Percentiles rank a stretch among this genome's conserved stretches.
Conservation (phyloP, 2,329 filamentous ascomycete species). For the Verticillium longisporum region DNA sequence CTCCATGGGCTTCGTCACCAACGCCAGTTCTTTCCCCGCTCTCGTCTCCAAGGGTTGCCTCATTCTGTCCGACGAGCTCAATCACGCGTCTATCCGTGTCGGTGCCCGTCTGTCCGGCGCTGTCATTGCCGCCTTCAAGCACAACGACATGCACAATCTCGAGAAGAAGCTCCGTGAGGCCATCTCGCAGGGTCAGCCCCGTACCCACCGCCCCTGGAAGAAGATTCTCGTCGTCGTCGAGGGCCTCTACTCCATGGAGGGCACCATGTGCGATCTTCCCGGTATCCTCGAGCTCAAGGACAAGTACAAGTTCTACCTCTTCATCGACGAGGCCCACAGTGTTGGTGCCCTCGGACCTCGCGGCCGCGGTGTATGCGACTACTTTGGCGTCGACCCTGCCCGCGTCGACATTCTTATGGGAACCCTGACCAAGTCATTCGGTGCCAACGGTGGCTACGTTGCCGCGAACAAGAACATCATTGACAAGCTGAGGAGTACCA, state of each 20-base stretch:
- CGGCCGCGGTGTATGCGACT: conserved; percentile 93
- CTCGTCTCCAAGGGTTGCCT: conserved; percentile 88
- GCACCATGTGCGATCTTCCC: conserved; percentile 96
- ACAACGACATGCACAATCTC: conserved; percentile 89
- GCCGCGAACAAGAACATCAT: conserved; percentile 85
- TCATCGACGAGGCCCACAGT: conserved; percentile 94
- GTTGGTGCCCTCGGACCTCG: conserved; percentile 84
- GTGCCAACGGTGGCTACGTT: conserved; percentile 94
- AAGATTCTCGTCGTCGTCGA: conserved; percentile 97
- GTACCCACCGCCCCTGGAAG: conserved; percentile 98
- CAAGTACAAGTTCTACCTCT: conserved; percentile 95
- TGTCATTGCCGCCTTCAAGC: conserved; percentile 93
- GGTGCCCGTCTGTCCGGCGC: conserved; percentile 90
- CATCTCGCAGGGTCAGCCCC: conserved; percentile 93
- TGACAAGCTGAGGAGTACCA: conserved; percentile 80
- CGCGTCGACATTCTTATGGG: conserved; percentile 97
- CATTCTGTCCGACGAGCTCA: conserved; percentile 93
- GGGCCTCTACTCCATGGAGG: conserved; percentile 98
- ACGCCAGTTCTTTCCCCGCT: conserved; percentile 86
- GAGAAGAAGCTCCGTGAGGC: conserved; percentile 82
- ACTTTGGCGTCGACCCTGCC: conserved; percentile 82
- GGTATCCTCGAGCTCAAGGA: conserved; percentile 80
- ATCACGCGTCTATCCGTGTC: conserved; percentile 95
- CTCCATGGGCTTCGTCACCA: conserved; percentile 98
- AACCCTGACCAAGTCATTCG: conserved; percentile 96